A percentile compares a stretch with the other conserved stretches of the same genome.
These are phyloP conservation scores for Alternaria ethzedia DNA, from an alignment of 2,329 filamentous ascomycete genomes.

Conservation along the genomic window DNA sequence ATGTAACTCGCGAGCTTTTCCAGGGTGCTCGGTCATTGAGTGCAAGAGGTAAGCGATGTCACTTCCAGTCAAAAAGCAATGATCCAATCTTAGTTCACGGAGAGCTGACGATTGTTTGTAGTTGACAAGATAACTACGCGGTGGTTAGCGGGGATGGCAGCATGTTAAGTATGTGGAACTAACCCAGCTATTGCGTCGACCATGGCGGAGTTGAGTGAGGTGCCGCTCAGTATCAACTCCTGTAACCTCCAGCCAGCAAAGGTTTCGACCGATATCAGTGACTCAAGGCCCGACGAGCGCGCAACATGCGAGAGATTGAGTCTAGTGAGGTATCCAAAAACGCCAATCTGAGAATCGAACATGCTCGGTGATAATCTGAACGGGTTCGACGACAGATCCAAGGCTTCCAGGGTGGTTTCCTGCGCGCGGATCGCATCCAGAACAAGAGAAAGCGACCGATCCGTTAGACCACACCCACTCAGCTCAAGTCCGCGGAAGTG, in stretches of 20 bases:
- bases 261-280: conserved; percentile 70
- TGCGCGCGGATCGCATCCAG: conserved; percentile 69
- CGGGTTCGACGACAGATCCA: conserved; percentile 71
- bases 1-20: conserved; percentile 64
- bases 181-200: conserved; percentile 66
- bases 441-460: conserved; percentile 65
- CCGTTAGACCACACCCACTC: conserved; percentile 66
- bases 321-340: conserved; percentile 70
- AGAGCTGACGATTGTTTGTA: conserved; percentile 64
- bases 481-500: conserved; percentile 72
- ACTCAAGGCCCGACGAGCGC: conserved; percentile 66
- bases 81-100: conserved; percentile 68
- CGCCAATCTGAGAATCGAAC: conserved; percentile 71
- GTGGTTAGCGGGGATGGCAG: conserved; percentile 42
- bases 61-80: conserved; percentile 69
- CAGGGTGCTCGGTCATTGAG: conserved; percentile 62
- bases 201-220: conserved; percentile 66
- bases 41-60: conserved; percentile 70
- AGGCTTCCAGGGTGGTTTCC: conserved; percentile 69
- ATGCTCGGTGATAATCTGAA: conserved; percentile 68
- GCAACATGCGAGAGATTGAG: conserved; percentile 71
- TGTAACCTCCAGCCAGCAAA: conserved; percentile 71
- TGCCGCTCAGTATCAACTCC: conserved; percentile 69
- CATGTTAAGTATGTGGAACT: neutral
- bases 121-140: conserved; percentile 64